A percentile compares a stretch with the other conserved stretches of the same genome.
These are phyloP conservation scores for Cicer pinnatifidum DNA, from an alignment of 306 rosid species.

Conservation along the genomic window DNA sequence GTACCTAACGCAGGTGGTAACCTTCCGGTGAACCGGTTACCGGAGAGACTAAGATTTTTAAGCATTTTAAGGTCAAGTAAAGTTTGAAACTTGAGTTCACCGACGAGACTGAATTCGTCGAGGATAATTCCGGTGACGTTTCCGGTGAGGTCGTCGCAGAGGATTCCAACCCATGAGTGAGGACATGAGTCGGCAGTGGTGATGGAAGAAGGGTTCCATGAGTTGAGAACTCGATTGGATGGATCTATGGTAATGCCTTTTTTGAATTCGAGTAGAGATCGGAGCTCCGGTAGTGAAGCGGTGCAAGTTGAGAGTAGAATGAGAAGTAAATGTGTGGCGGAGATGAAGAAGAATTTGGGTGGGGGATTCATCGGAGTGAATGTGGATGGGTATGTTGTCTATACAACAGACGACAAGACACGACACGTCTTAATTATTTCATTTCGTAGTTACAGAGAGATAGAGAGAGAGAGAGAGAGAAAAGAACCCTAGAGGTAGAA, in stretches of 20 bases:
- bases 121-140: constrained; percentile 71
- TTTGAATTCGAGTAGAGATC: constrained; percentile 81
- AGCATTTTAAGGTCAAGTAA: constrained; percentile 66
- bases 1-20: constrained; percentile 75
- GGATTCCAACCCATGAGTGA: constrained; percentile 63
- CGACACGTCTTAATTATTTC: constrained; percentile 47
- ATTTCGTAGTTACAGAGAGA: neutral
- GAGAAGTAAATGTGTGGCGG: constrained; percentile 24
- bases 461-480: constrained; percentile 1
- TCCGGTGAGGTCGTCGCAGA: constrained; percentile 64
- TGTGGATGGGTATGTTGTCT: constrained; percentile 27
- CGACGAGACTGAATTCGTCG: constrained; percentile 58
- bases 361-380: constrained; percentile 68
- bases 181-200: constrained; percentile 51
- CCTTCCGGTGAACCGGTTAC: constrained; percentile 76
- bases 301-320: constrained; percentile 34
- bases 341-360: constrained; percentile 6
- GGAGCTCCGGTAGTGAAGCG: constrained; percentile 68
- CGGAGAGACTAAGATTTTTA: constrained; percentile 66
- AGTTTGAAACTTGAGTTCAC: constrained; percentile 82
- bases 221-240: constrained; percentile 40
- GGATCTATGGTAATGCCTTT: constrained; percentile 80
- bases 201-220: constrained; percentile 55
- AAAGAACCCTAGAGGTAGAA: constrained; percentile 64
- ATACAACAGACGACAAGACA: neutral